These are phyloP conservation scores for Wallacemonas collosoma DNA, from an alignment of 208 protist genomes.

Conservation along the genomic window DNA sequence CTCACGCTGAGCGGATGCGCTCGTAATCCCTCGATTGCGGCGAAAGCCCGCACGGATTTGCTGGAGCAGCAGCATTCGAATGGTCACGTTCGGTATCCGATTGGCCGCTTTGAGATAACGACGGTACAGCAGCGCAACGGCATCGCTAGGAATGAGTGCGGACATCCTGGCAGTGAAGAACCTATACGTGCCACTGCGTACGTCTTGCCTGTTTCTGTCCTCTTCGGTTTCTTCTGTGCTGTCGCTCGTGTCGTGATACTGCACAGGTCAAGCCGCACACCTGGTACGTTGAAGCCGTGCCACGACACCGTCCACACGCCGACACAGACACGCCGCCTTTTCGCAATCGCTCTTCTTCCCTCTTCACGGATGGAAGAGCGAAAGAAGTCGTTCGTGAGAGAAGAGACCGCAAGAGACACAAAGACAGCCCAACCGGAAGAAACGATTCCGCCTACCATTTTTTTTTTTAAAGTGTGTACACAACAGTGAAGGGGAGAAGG, in stretches of 20 bases:
- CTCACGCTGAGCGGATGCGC: conserved; percentile 79
- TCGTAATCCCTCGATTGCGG: conserved; percentile 68
- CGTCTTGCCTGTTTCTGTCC: background rate
- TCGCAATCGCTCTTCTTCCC: too few species aligned
- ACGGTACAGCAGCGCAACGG: conserved; percentile 80
- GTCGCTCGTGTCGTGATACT: background rate
- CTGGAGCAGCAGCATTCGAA: conserved; percentile 86
- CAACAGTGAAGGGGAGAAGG: too few species aligned
- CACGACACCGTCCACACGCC: too few species aligned
- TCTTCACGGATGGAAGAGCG: too few species aligned
- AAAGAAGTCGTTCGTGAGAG: too few species aligned
- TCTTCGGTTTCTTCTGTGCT: background rate
- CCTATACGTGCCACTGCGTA: background rate
- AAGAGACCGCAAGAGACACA: too few species aligned
- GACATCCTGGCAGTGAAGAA: conserved; percentile 46
- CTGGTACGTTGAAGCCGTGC: too few species aligned
- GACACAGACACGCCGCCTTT: too few species aligned
- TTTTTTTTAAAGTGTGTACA: too few species aligned
- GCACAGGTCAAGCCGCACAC: too few species aligned
- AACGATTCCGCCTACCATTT: too few species aligned
- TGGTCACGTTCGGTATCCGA: conserved; percentile 84
- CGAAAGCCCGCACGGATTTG: conserved; percentile 80
- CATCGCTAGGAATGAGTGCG: conserved; percentile 76
- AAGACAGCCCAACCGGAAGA: too few species aligned
- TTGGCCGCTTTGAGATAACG: conserved; percentile 88